Evolutionary conservation across 352 stramenopile species (phyloP), one percentile per base, ranked within the genome.

Genomic region (Globisporangium paroecandrum): DNA sequence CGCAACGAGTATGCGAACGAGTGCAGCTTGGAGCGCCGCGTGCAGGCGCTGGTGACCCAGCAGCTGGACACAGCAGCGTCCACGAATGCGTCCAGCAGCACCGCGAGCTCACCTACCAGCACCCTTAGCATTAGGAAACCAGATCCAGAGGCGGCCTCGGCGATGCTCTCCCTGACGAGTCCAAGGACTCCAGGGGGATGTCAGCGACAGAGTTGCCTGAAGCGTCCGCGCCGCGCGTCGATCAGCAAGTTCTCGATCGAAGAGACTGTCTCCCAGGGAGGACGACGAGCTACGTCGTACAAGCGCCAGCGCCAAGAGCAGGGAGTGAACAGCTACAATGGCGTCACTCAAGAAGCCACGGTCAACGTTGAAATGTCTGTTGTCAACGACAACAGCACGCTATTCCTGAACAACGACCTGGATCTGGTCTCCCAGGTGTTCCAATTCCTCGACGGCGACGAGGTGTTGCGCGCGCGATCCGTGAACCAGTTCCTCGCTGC

Each of bases 11-110:
- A 91, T 60, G 64, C 83, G 54, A 85, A 89, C 73, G 69, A 77
- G 20, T 76, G 75, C 43, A 89, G 80, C 12, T 74, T 93, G 20
- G 81, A 89, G 64, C 83, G 85, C 47, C 83, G 85, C 34, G 82
- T 93, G 20, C 85, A 93, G 64, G 74, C 82, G 27, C 77, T 93
- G 25, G 83, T 93, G 65, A 90, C 84, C 20, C 75, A 83, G 47
- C 58, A 65, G 34, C 49, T 70, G 15, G 29, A 53, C 24, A 51
- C 47, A 25, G 6, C 38, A 36, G 38, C 57, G 36, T 4, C 2
- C 12, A 32, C 12, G 27, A 15, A 18, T 18, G 22, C 13, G 4
- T 20, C 41, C 20, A 55, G 13, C 47, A n/a, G n/a, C 32, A 38
- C 27, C 3, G 4, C 27, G 7, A 51, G 38, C 4, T 27, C 63